Evolutionary conservation across 148 eudicot genomes (phyloP), one percentile per base, ranked within the genome.

Genomic region (Rhododendron griersonianum): DNA sequence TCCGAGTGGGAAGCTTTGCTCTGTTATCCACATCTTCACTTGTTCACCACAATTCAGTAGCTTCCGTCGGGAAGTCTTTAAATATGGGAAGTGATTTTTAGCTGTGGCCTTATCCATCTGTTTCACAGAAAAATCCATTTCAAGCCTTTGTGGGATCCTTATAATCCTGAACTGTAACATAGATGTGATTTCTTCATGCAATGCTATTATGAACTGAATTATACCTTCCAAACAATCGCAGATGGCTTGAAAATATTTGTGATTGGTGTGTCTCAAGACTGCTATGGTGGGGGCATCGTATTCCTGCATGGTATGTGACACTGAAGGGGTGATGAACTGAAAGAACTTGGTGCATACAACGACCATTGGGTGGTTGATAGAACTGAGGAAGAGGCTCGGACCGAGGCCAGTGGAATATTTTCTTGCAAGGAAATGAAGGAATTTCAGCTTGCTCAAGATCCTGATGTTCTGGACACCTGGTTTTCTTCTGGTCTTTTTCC

Each of bases 241-340:
- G 99, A 87, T 97, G 99, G 99, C 99, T 97, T 81, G 98, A 94
- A 86, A 95, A 94, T 78, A 97, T 95, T 86, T 95, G 98, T 75
- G 98, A 97, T 89, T 94, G 99, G 99, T 97, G 99, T 85, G 87
- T 97, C 67, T 97, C 98, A 84, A 93, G 98, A 92, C 99, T 93
- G 88, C 98, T 97, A 85, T 97, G 99, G 99, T 95, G 99, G 99
- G 99, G 98, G 83, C 99, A 97, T 57, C 95, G 95, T 33, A 80
- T 97, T 87, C 99, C 99, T 89, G 98, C 98, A 75, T 97, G 98
- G 98, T 97, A 95, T 88, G 98, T 91, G 75, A 89, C 93, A 16
- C 90, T 97, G 85, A 95, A 95, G 86, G 93, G 92, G 90, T 83
- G 98, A 97, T 82, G 89, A 93, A 83, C 87, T 89, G 85, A 94